Evolutionary conservation across 352 stramenopile species (phyloP).

Genomic region (Pythium periplocum): DNA sequence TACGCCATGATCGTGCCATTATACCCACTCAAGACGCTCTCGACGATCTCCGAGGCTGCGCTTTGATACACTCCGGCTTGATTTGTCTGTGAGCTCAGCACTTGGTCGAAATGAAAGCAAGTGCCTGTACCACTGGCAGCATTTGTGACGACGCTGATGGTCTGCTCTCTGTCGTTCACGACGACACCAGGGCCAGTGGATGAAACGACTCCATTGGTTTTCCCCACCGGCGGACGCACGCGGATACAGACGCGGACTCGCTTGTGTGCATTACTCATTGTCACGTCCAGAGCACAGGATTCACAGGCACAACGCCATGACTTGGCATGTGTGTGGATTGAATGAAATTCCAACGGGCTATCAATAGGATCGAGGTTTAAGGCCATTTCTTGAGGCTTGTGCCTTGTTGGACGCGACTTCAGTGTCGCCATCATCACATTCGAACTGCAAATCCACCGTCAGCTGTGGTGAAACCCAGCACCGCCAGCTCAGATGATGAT

Average conservation of each 20-base stretch:
- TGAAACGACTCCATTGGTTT: conserved; percentile 2
- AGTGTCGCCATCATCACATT: no score
- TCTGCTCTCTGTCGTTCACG: conserved; percentile 46
- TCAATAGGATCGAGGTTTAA: no score
- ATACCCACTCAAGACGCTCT: conserved; percentile 58
- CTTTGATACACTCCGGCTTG: conserved; percentile 50
- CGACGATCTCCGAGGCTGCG: conserved; percentile 42
- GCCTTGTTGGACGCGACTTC: no score
- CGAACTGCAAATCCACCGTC: no score
- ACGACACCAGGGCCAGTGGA: conserved; percentile 14
- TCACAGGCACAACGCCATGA: no score
- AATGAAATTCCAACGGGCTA: no score
- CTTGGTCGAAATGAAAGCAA: conserved; percentile 66
- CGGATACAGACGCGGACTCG: conserved; percentile 68
- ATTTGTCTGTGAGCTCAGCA: conserved; percentile 31
- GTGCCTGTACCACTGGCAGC: conserved; percentile 34
- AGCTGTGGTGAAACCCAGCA: no score
- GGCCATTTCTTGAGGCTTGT: no score
- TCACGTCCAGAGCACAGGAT: neutral
- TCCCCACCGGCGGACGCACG: conserved; percentile 30
- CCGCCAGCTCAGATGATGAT: no score
- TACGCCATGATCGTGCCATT: conserved; percentile 78
- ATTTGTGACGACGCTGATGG: conserved; percentile 63
- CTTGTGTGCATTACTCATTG: conserved; percentile 26
- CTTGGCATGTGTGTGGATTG: no score